Percentiles rank a stretch among this genome's conserved stretches.
phyloP scores from a whole-genome alignment of 768 basidiomycete genomes.

The Russula foetens region DNA sequence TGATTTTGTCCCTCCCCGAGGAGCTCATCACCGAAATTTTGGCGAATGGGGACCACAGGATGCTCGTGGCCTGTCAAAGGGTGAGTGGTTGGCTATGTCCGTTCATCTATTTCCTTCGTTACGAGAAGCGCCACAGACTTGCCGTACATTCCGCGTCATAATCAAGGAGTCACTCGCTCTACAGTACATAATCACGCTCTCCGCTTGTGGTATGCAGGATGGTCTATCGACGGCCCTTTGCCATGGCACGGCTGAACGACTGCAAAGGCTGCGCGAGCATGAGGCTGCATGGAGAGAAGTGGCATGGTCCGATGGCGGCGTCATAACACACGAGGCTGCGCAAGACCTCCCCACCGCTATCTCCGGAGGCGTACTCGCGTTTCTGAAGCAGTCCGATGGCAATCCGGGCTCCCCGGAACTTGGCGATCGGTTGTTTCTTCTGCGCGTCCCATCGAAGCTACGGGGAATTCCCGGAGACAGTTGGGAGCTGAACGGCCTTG shows the following conservation, averaged over 20 bases:
- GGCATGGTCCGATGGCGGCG: conserved; percentile 8
- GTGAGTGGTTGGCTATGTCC: background rate
- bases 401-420: background rate
- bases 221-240: background rate
- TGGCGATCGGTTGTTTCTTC: background rate
- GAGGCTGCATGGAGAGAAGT: conserved; percentile 14
- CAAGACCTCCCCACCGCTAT: conserved; percentile 3
- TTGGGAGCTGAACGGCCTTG: conserved; percentile 14
- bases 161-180: conserved; percentile 6
- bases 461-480: conserved; percentile 9
- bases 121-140: background rate
- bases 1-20: conserved; percentile 7
- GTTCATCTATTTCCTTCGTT: background rate
- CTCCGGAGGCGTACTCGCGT: conserved; percentile 15
- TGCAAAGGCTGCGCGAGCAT: conserved; percentile 2
- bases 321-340: background rate
- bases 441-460: conserved; percentile 9
- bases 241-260: background rate
- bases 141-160: conserved; percentile 4
- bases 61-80: conserved; percentile 5
- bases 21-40: conserved; percentile 11
- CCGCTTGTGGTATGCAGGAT: conserved; percentile 12
- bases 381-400: background rate
- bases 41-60: conserved; percentile 1
- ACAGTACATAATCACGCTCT: conserved; percentile 7